phyloP scores from a whole-genome alignment of 2,329 filamentous ascomycete genomes.

The Fusarium vanettenii region DNA sequence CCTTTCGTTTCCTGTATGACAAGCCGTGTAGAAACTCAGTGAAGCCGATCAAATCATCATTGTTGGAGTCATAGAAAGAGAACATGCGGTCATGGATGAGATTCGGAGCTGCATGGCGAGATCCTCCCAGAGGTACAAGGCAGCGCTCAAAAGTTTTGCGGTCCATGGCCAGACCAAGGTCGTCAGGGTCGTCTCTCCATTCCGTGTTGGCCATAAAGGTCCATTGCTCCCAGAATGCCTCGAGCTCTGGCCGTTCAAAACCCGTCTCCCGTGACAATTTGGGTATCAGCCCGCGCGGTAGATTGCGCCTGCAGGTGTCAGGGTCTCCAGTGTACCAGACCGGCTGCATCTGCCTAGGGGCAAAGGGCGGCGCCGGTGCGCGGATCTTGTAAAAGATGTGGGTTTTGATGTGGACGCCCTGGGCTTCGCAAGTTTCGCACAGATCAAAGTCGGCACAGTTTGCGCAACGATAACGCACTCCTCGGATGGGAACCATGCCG shows the following conservation, averaged over 20 bases:
- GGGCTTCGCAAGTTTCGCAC: conserved; percentile 91
- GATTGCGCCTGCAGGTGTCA: conserved; percentile 72
- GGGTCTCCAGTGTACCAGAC: conserved; percentile 93
- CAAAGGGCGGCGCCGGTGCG: conserved; percentile 87
- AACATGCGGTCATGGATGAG: conserved; percentile 97
- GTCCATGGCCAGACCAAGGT: conserved; percentile 86
- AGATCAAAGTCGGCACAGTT: conserved; percentile 98
- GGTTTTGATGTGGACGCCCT: conserved; percentile 82
- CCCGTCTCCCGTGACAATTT: conserved; percentile 78
- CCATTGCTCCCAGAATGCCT: conserved; percentile 97
- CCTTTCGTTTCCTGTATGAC: conserved; percentile 74
- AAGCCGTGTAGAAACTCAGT: conserved; percentile 90
- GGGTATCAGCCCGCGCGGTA: conserved; percentile 76
- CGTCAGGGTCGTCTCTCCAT: conserved; percentile 83
- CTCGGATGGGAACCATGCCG: conserved; percentile 87
- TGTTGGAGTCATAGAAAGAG: conserved; percentile 92
- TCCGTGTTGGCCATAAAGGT: conserved; percentile 90
- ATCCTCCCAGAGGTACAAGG: conserved; percentile 86
- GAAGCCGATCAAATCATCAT: conserved; percentile 90
- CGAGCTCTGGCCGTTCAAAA: conserved; percentile 87
- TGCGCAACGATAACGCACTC: conserved; percentile 91
- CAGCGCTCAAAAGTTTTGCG: conserved; percentile 92
- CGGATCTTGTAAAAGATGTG: conserved; percentile 98
- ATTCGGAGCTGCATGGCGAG: conserved; percentile 82
- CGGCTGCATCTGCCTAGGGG: conserved; percentile 81